Conservation (phyloP, 805 yeast genomes). For the Ogataea siamensis region DNA sequence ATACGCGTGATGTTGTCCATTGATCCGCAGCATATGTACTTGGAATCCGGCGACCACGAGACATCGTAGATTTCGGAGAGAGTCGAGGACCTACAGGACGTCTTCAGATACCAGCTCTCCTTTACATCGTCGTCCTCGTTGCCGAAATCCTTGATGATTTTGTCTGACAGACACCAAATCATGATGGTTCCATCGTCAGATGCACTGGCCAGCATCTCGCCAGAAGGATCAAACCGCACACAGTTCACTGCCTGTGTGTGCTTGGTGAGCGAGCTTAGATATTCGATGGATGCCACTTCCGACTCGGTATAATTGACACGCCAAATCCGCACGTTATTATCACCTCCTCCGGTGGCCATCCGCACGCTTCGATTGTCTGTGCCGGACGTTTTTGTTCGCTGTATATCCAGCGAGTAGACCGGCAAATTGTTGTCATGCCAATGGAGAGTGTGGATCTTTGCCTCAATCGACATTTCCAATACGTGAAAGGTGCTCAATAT, state of each 20-base stretch:
- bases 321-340: slow-evolving; percentile 72
- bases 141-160: slow-evolving; percentile 59
- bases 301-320: slow-evolving; percentile 24
- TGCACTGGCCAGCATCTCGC: slow-evolving; percentile 77
- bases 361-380: slow-evolving; percentile 36
- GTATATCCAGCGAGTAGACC: slow-evolving; percentile 65
- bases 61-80: slow-evolving; percentile 84
- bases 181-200: slow-evolving; percentile 93
- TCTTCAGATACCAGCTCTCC: slow-evolving; percentile 74
- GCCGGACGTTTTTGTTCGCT: slow-evolving; percentile 36
- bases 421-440: slow-evolving; percentile 80
- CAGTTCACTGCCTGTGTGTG: slow-evolving; percentile 95
- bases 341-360: slow-evolving; percentile 92
- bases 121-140: slow-evolving; percentile 50
- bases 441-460: slow-evolving; percentile 54
- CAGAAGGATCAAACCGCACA: slow-evolving; percentile 74
- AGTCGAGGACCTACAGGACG: slow-evolving; percentile 47
- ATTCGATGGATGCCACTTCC: slow-evolving; percentile 51
- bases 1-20: slow-evolving; percentile 85
- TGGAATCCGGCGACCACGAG: slow-evolving; percentile 87
- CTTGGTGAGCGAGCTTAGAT: slow-evolving; percentile 75
- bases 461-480: slow-evolving; percentile 26
- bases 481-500: too few relatives aligned
- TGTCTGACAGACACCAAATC: slow-evolving; percentile 67
- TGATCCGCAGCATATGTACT: slow-evolving; percentile 78